Evolutionary conservation across 2,329 filamentous ascomycete species (phyloP).

Genomic region (Trematosphaeria pertusa): DNA sequence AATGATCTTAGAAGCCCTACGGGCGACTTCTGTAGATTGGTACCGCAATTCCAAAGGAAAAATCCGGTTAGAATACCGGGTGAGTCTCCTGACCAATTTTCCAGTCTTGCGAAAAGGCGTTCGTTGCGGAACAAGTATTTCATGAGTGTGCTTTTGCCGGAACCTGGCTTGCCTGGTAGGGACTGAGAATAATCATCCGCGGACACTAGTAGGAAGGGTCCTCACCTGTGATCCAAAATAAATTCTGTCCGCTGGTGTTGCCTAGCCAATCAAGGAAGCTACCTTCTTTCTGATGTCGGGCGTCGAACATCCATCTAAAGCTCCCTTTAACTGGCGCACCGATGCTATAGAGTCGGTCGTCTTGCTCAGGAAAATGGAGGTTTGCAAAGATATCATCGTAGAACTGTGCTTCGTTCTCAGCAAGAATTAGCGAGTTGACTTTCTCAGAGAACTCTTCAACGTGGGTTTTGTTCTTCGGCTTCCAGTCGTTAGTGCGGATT

Average conservation of each 20-base stretch:
- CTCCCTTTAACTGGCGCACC: conserved; percentile 24
- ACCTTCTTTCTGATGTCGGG: conserved; percentile 17
- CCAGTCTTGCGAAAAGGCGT: conserved; percentile 30
- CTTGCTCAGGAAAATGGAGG: conserved; percentile 30
- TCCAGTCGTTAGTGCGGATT: conserved; percentile 36
- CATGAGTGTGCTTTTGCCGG: conserved; percentile 58
- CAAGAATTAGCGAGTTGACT: conserved; percentile 26
- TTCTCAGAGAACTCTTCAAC: conserved; percentile 36
- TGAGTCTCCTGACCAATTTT: conserved; percentile 36
- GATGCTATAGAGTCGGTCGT: conserved; percentile 34
- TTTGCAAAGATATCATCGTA: conserved; percentile 28
- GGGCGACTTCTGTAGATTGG: conserved; percentile 34
- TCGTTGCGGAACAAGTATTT: conserved; percentile 43
- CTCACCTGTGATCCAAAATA: conserved; percentile 41
- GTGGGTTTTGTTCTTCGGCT: conserved; percentile 35
- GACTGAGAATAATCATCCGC: background rate
- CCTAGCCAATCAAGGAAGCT: conserved; percentile 38
- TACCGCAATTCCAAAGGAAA: conserved; percentile 55
- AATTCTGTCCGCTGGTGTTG: conserved; percentile 28
- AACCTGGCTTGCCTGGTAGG: conserved; percentile 48
- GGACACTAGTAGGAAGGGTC: background rate
- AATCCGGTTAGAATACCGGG: conserved; percentile 48
- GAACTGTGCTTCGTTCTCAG: conserved; percentile 33
- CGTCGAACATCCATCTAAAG: conserved; percentile 34
- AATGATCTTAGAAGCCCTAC: conserved; percentile 33